Conservation (phyloP, 805 yeast species). For the Brettanomyces bruxellensis region DNA sequence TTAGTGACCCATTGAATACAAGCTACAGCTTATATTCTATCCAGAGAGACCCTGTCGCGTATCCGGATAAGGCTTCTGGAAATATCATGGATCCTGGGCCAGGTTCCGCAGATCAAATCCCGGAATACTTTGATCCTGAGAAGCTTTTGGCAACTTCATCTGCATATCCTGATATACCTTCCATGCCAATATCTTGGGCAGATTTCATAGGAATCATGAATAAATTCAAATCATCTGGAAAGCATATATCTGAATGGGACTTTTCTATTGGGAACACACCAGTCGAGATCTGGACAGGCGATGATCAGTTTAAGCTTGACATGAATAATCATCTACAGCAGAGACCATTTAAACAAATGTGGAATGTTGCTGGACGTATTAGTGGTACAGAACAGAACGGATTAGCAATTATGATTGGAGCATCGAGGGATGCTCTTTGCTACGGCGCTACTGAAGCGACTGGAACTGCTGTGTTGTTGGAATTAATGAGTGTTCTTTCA, state of each 20-base stretch:
- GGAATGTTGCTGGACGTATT: constrained; percentile 75
- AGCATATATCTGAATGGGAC: constrained; percentile 28
- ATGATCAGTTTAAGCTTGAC: constrained; percentile 17
- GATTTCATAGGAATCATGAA: constrained; percentile 46
- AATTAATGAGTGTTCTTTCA: constrained; percentile 60
- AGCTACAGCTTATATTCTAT: constrained; percentile 35
- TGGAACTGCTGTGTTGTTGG: constrained; percentile 66
- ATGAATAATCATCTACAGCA: constrained; percentile 31
- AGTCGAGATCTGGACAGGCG: constrained; percentile 38
- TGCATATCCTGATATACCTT: constrained; percentile 62
- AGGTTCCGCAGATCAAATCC: constrained; percentile 28
- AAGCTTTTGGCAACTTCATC: constrained; percentile 35
- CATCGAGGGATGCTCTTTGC: constrained; percentile 62
- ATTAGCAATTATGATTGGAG: constrained; percentile 69
- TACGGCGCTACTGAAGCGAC: constrained; percentile 71
- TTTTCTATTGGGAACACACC: constrained; percentile 14
- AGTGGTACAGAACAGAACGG: constrained; percentile 74
- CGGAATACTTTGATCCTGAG: constrained; percentile 30
- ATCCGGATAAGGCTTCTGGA: constrained; percentile 56
- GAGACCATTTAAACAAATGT: constrained; percentile 51
- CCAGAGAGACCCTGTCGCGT: constrained; percentile 47
- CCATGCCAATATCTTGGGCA: constrained; percentile 66
- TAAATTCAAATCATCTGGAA: constrained; percentile 29
- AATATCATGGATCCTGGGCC: constrained; percentile 77
- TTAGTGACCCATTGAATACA: constrained; percentile 33